Conservation (phyloP, 2,329 filamentous ascomycete genomes). For the Colletotrichum trifolii region DNA sequence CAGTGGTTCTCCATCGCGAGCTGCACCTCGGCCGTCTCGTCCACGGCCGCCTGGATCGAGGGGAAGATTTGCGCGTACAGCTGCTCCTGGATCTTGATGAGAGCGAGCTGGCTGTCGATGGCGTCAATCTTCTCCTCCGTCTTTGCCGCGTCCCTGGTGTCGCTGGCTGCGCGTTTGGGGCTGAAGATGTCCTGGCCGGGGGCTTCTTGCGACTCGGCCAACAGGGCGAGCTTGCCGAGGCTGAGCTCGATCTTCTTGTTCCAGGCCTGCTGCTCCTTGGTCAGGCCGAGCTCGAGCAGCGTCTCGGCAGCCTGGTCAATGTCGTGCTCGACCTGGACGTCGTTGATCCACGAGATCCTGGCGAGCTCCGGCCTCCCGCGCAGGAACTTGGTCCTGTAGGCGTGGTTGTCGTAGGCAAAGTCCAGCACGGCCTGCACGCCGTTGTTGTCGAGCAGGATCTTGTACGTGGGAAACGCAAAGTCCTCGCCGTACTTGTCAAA, state of each 20-base stretch:
- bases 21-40: slow-evolving; percentile 81
- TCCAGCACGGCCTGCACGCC: slow-evolving; percentile 76
- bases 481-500: slow-evolving; percentile 73
- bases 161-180: slow-evolving; percentile 49
- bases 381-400: slow-evolving; percentile 83
- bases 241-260: slow-evolving; percentile 94
- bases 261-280: slow-evolving; percentile 84
- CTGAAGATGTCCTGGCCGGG: slow-evolving; percentile 37
- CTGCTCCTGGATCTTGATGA: slow-evolving; percentile 83
- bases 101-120: slow-evolving; percentile 72
- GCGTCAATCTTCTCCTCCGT: slow-evolving; percentile 59
- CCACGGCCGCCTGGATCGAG: slow-evolving; percentile 77
- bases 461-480: slow-evolving; percentile 83
- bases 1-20: slow-evolving; percentile 78
- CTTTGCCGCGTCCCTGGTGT: slow-evolving; percentile 49
- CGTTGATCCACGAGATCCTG: slow-evolving; percentile 94
- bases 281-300: slow-evolving; percentile 75
- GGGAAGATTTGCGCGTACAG: slow-evolving; percentile 78
- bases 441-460: slow-evolving; percentile 76
- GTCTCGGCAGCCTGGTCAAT: slow-evolving; percentile 78
- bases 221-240: slow-evolving; percentile 81
- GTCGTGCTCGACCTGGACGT: slow-evolving; percentile 80
- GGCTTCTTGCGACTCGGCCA: slow-evolving; percentile 68
- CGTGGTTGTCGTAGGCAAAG: slow-evolving; percentile 74
- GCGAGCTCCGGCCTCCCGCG: slow-evolving; percentile 76